Evolutionary conservation across 345 rosid genomes (phyloP), one percentile per base, ranked within the genome.

Genomic region (Citropsis articulata): DNA sequence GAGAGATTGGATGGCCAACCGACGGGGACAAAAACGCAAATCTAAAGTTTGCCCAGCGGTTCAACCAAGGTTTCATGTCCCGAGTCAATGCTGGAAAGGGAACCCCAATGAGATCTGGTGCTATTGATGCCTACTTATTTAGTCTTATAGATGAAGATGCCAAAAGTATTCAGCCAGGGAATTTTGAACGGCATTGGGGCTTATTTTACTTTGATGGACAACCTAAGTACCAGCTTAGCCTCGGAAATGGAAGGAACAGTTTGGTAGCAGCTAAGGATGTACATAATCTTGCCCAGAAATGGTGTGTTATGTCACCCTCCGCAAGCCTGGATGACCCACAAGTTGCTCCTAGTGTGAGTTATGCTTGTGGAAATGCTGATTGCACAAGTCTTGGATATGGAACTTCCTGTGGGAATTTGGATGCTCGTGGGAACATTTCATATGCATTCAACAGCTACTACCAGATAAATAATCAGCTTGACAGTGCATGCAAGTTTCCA

Each of bases 1-100:
- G 97, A 25, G 97, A 92, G 79, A 81, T 92, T 24, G 97, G 96
- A 13, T 90, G 96, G 93, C 96, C 93, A 0, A 91, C 90, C 7
- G 93, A 91, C 22, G 92, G 96, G 18, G 91, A 92, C 71, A 83
- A 67, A 31, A 86, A 77, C 8, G 97, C 97, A 4, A 90, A 89
- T 75, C 3, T 78, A 40, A 75, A 78, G 53, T 77, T 81, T 30
- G 90, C 93, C 1, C 89, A 85, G 75, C 83, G 83, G 75, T 90
- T 90, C 76, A 87, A 90, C 59, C 93, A 88, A 80, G 97, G 91
- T 55, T 85, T 89, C 50, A 77, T 92, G 87, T 67, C 85, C 68
- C 87, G 85, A 48, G 80, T 84, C 35, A 75, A 77, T 56, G 86
- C 84, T 4, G 87, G 87, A 19, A 84, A 66, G 73, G 97, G 97